phyloP scores from a whole-genome alignment of 2,329 filamentous ascomycete species.

The Hypoxylon sp. region DNA sequence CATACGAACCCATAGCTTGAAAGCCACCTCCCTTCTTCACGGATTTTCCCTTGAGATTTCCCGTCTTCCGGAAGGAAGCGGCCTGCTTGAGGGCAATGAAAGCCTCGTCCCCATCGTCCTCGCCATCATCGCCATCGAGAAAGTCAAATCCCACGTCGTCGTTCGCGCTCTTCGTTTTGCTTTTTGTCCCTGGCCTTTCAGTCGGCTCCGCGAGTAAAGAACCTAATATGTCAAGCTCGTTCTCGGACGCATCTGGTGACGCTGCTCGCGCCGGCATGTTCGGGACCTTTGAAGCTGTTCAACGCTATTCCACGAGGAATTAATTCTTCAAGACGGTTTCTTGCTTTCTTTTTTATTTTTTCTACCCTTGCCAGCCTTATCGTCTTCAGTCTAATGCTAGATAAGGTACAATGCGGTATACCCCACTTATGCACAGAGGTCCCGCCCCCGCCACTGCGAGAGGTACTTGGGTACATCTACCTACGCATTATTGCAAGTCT shows the following conservation, averaged over 20 bases:
- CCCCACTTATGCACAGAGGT: not conserved
- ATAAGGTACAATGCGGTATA: too few relatives aligned
- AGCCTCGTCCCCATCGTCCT: slow-evolving; percentile 77
- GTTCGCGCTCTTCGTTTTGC: slow-evolving; percentile 47
- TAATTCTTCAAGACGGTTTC: not conserved
- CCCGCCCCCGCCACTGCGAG: too few relatives aligned
- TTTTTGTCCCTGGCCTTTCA: slow-evolving; percentile 55
- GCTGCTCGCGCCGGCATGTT: slow-evolving; percentile 75
- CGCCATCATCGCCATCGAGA: slow-evolving; percentile 62
- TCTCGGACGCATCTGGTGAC: slow-evolving; percentile 87
- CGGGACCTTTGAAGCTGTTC: not conserved
- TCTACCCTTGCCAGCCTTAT: slow-evolving; percentile 19
- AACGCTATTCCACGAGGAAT: slow-evolving; percentile 1
- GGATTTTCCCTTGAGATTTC: slow-evolving; percentile 82
- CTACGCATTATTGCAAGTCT: too few relatives aligned
- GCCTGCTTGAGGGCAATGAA: slow-evolving; percentile 91
- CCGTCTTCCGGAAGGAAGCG: slow-evolving; percentile 84
- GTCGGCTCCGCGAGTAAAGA: slow-evolving; percentile 73
- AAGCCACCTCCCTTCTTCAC: slow-evolving; percentile 97
- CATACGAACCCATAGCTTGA: slow-evolving; percentile 80
- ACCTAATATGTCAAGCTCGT: slow-evolving; percentile 87
- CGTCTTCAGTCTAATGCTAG: too few relatives aligned
- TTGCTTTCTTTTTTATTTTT: slow-evolving; percentile 26
- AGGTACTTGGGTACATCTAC: too few relatives aligned
- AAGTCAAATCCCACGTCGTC: slow-evolving; percentile 64